Evolutionary conservation across 306 rosid species (phyloP).

Genomic region (Medicago ruthenica): DNA sequence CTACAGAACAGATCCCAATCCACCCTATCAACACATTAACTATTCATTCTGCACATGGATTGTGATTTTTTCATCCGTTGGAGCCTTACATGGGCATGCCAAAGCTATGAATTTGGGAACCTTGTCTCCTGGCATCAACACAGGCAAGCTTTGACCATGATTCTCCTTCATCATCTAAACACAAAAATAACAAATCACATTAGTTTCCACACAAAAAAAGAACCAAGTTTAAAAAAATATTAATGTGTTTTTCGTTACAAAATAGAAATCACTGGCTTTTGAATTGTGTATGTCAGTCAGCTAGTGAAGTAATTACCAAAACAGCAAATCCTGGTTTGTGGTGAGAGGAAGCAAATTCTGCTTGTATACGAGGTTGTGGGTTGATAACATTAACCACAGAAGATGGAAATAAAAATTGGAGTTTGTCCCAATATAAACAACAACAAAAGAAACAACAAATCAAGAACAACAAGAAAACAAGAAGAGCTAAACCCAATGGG

Average conservation of each 20-base stretch:
- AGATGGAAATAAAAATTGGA: conserved; percentile 48
- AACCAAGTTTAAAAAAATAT: no score
- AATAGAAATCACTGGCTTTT: no score
- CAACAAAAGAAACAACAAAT: conserved; percentile 60
- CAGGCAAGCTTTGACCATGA: conserved; percentile 52
- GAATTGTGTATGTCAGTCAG: no score
- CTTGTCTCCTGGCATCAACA: conserved; percentile 83
- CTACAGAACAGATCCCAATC: no score
- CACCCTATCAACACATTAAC: no score
- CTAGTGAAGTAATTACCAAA: conserved; percentile 41
- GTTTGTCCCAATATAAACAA: conserved; percentile 64
- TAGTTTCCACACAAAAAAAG: background rate
- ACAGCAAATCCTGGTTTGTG: conserved; percentile 48
- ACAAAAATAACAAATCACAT: conserved; percentile 17
- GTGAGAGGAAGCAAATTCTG: conserved; percentile 33
- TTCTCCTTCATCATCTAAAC: conserved; percentile 51
- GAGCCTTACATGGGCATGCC: conserved; percentile 67
- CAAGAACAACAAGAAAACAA: conserved; percentile 50
- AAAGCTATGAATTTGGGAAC: conserved; percentile 76
- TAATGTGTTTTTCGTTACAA: no score
- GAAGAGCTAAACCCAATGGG: conserved; percentile 71
- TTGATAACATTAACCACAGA: background rate
- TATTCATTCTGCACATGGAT: conserved; percentile 41
- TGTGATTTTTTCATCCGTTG: conserved; percentile 44
- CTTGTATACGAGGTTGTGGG: conserved; percentile 10